A percentile compares a stretch with the other conserved stretches of the same genome.
Evolutionary conservation across 2,329 filamentous ascomycete genomes (phyloP).

Genomic region (Bisporella sp.): DNA sequence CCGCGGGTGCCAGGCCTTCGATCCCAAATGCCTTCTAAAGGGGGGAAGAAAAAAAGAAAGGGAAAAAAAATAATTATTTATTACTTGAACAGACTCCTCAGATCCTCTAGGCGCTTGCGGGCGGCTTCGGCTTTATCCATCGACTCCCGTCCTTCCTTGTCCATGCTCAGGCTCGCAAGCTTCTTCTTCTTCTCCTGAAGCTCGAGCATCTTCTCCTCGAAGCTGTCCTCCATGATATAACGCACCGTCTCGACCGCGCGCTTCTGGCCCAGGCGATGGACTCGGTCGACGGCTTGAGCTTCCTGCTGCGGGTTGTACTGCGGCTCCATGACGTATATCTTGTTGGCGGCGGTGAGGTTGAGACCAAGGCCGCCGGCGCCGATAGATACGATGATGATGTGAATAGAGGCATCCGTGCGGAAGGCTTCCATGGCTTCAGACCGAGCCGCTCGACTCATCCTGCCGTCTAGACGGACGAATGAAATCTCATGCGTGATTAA

Average conservation of each 20-base stretch:
- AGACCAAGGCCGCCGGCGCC: conserved; percentile 86
- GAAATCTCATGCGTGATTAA: conserved; percentile 59
- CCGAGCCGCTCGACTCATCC: conserved; percentile 71
- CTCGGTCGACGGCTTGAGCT: conserved; percentile 87
- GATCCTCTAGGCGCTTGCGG: conserved; percentile 43
- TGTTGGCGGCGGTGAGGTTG: conserved; percentile 79
- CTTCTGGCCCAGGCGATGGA: conserved; percentile 85
- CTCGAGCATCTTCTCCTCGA: conserved; percentile 89
- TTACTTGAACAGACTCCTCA: conserved; percentile 48
- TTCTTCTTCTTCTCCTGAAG: conserved; percentile 91
- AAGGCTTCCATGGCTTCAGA: conserved; percentile 72
- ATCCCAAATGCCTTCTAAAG: too few relatives aligned
- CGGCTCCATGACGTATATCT: conserved; percentile 95
- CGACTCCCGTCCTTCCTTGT: conserved; percentile 35
- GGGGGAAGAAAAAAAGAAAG: too few relatives aligned
- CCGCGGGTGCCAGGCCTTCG: too few relatives aligned
- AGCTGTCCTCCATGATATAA: conserved; percentile 84
- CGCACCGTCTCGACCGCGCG: conserved; percentile 80
- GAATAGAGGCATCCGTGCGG: conserved; percentile 61
- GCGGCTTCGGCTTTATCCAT: conserved; percentile 28
- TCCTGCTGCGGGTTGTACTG: conserved; percentile 96
- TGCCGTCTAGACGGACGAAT: conserved; percentile 82
- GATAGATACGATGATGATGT: conserved; percentile 85
- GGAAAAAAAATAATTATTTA: not conserved
- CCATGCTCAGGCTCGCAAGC: conserved; percentile 81